Conservation (phyloP, 2,329 filamentous ascomycete species). For the Aspergillus sp. region DNA sequence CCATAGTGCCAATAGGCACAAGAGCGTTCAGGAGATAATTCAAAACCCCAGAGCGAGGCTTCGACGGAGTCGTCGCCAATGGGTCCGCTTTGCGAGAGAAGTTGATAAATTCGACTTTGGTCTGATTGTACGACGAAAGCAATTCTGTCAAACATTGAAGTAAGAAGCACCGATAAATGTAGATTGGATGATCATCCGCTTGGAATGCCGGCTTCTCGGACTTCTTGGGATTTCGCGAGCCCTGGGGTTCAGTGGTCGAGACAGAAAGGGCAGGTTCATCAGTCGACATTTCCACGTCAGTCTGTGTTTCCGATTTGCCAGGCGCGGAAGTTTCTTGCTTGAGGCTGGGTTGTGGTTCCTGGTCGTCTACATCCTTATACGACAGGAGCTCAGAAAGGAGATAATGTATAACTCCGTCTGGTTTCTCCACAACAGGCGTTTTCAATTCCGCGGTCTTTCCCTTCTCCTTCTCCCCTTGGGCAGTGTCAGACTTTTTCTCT, state of each 20-base stretch:
- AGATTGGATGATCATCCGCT: conserved; percentile 89
- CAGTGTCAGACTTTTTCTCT: conserved; percentile 25
- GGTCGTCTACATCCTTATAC: conserved; percentile 90
- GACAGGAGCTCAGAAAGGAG: conserved; percentile 87
- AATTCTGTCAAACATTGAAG: conserved; percentile 90
- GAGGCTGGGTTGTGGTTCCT: conserved; percentile 53
- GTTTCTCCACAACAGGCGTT: conserved; percentile 82
- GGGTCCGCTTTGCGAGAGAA: conserved; percentile 90
- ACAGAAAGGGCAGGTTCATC: conserved; percentile 38
- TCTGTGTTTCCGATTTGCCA: conserved; percentile 34
- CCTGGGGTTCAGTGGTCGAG: conserved; percentile 29
- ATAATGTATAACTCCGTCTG: conserved; percentile 94
- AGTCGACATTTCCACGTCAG: conserved; percentile 53
- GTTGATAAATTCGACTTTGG: conserved; percentile 98
- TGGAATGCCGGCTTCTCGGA: conserved; percentile 75
- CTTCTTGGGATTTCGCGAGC: conserved; percentile 57
- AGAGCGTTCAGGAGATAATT: conserved; percentile 90
- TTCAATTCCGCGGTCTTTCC: conserved; percentile 70
- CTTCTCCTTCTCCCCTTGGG: conserved; percentile 33
- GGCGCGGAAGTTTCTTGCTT: conserved; percentile 26
- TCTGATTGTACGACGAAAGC: conserved; percentile 85
- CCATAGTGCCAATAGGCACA: conserved; percentile 63
- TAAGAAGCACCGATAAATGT: conserved; percentile 93
- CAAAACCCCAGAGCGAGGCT: conserved; percentile 85
- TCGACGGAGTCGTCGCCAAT: conserved; percentile 82